Base-by-base conservation (phyloP, 176 grass and related monocot genomes). In the Avena atlantica region DNA sequence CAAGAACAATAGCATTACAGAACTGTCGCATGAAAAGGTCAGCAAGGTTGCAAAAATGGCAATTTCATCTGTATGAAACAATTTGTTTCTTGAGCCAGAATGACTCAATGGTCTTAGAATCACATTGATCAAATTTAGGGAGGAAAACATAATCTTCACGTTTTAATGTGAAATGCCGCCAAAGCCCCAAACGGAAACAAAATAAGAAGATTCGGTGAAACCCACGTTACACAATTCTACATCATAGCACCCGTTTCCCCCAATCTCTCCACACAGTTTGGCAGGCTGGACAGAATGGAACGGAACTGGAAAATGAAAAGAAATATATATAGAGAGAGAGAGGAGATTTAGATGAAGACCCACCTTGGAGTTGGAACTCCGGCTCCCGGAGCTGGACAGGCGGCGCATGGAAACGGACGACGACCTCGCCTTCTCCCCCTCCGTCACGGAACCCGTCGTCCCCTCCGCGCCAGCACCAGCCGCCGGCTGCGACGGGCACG, bases 351-450 rank as follows among this genome's bases (percentile, higher is more conserved):
- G 29, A 52, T 4, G 37, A 21, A 57, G 1, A 55, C 60, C 20
- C n/a, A 93, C 91, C 91, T 90, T 87, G 49, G 85, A 81, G 60
- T 81, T 83, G 42, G 86, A 83, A 37, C 55, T 67, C 51, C 78
- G 67, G 81, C 82, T 88, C 16, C 91, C 64, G n/a, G 83, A 78
- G n/a, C 66, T 90, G 5, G 82, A 79, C 4, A 83, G 37, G 56
- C 73, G 91, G 12, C 86, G 78, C 42, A 37, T 6, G 51, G 86
- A 90, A 16, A 25, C 42, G 29, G 92, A 72, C 40, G 83, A 1
- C 27, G 78, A 63, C 51, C 42, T 79, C 66, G 25, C 13, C 75
- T 20, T 78, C 27, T 74, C 77, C 27, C 27, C 27, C 29, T 69
- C 83, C 1, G 74, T 0, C 12, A 40, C 34, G 0, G 81, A 31